Percentiles rank a stretch among this genome's conserved stretches.
Evolutionary conservation across 257 asterid genomes (phyloP).

Genomic region (Nicotiana sylvestris): DNA sequence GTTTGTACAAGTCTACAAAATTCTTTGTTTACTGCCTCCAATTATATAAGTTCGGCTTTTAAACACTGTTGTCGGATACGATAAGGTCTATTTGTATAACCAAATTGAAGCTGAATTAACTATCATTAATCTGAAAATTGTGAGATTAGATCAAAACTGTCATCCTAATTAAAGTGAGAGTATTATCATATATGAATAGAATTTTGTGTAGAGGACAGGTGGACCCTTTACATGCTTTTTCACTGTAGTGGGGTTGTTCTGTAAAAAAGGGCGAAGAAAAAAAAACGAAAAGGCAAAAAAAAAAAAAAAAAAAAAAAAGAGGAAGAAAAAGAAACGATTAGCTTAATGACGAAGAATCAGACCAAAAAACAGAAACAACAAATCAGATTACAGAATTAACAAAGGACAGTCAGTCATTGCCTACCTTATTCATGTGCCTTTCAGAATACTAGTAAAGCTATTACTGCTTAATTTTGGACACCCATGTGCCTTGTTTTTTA

Average conservation of each 20-base stretch:
- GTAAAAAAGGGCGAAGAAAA: background rate
- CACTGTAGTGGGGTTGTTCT: background rate
- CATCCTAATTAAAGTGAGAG: background rate
- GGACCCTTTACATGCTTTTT: background rate
- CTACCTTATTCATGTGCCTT: conserved; percentile 31
- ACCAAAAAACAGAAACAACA: conserved; percentile 18
- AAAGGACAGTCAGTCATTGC: conserved; percentile 6
- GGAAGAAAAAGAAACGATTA: conserved; percentile 18
- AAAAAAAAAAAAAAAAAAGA: background rate
- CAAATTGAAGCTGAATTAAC: background rate
- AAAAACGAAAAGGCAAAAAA: background rate
- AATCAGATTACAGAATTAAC: conserved; percentile 17
- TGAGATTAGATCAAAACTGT: background rate
- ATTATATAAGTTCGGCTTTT: background rate
- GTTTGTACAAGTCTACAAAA: background rate
- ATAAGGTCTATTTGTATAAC: background rate
- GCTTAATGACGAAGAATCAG: conserved; percentile 70
- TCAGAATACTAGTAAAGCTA: conserved; percentile 1
- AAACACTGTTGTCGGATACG: background rate
- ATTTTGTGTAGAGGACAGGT: background rate
- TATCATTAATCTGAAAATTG: background rate
- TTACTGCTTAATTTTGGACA: conserved; percentile 2
- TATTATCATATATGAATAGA: background rate
- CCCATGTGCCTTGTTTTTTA: conserved; percentile 24
- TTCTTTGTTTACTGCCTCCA: background rate